phyloP scores from a whole-genome alignment of 345 rosid species.

The Melaleuca quinquenervia region DNA sequence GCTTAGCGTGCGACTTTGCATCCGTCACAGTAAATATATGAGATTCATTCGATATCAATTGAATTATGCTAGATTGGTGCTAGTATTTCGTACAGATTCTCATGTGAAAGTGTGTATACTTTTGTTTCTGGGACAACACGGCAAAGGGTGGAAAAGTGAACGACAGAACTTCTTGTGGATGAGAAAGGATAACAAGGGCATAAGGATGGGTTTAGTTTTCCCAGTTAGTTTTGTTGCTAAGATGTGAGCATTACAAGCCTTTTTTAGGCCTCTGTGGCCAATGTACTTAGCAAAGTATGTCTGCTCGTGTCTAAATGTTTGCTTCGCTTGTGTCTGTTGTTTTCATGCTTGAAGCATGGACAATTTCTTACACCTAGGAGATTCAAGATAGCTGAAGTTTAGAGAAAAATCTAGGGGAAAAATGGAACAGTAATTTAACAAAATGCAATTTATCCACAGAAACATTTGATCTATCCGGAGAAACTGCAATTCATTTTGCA shows the following conservation, averaged over 20 bases:
- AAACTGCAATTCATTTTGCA: neutral
- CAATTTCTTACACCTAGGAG: neutral
- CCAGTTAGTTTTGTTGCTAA: neutral
- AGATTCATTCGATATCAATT: neutral
- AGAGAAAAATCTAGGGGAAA: neutral
- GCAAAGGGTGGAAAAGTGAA: neutral
- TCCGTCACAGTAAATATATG: neutral
- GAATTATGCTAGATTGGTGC: neutral
- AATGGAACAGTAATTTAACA: neutral
- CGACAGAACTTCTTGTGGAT: neutral
- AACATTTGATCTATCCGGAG: neutral
- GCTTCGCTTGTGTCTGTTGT: neutral
- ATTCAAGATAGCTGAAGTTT: neutral
- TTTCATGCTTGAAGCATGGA: neutral
- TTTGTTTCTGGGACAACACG: neutral
- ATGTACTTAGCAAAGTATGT: neutral
- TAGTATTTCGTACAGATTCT: neutral
- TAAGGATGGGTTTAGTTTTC: neutral
- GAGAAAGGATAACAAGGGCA: neutral
- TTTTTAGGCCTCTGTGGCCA: neutral
- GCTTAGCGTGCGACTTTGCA: neutral
- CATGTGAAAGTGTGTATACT: neutral
- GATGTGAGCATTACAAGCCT: neutral
- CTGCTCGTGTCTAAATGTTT: neutral
- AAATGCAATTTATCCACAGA: neutral